Conservation (phyloP, 805 yeast species). For the Debaryomyces castellii region DNA sequence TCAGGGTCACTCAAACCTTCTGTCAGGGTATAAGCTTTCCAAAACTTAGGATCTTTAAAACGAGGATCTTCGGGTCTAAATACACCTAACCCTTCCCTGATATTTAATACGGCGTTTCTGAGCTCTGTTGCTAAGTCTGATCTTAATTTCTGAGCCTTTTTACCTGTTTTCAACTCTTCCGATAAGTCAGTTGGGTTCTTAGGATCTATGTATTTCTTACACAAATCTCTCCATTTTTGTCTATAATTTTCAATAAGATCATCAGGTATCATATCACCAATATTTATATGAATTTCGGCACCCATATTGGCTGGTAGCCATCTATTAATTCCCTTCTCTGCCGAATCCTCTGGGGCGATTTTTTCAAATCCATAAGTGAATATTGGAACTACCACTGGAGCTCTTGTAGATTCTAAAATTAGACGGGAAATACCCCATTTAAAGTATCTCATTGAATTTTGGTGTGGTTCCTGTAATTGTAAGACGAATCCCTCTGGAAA, state of each 20-base stretch:
- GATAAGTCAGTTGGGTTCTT: slow-evolving; percentile 58
- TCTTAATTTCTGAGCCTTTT: slow-evolving; percentile 64
- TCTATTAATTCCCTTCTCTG: slow-evolving; percentile 54
- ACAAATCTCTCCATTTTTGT: slow-evolving; percentile 64
- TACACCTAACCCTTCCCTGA: slow-evolving; percentile 35
- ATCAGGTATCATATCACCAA: slow-evolving; percentile 74
- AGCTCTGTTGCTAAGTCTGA: slow-evolving; percentile 67
- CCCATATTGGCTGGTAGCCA: slow-evolving; percentile 65
- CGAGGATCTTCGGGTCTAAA: slow-evolving; percentile 66
- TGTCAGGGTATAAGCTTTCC: slow-evolving; percentile 64
- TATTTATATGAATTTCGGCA: slow-evolving; percentile 61
- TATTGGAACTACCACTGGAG: slow-evolving; percentile 87
- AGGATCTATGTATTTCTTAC: slow-evolving; percentile 52
- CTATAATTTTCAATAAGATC: slow-evolving; percentile 59
- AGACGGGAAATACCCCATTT: slow-evolving; percentile 93
- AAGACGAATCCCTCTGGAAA: slow-evolving; percentile 95
- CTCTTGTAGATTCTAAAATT: slow-evolving; percentile 74
- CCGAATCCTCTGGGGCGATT: slow-evolving; percentile 74
- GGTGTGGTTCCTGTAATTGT: slow-evolving; percentile 75
- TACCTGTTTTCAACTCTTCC: slow-evolving; percentile 60
- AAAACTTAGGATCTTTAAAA: slow-evolving; percentile 66
- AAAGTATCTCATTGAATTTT: slow-evolving; percentile 89
- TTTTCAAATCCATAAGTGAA: slow-evolving; percentile 84
- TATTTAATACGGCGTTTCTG: slow-evolving; percentile 59
- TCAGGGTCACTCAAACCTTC: slow-evolving; percentile 71